Conservation (phyloP, 495 filamentous ascomycete genomes). For the Chaetomium tenue region DNA sequence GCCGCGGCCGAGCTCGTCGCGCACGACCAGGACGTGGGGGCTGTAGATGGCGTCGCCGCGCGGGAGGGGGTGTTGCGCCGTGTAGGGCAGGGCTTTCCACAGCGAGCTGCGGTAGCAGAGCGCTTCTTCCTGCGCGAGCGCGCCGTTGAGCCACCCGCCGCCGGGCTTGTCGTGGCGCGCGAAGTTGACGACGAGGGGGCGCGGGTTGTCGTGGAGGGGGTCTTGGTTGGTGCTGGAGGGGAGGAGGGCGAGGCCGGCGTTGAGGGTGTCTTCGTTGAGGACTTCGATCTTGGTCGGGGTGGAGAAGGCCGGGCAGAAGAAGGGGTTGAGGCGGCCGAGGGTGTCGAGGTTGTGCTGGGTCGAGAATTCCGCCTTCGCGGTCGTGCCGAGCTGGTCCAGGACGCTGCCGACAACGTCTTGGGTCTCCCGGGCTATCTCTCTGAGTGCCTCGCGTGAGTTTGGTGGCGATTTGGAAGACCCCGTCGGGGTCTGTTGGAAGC, state of each 20-base stretch:
- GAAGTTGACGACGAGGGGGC: constrained; percentile 52
- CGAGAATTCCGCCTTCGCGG: too few relatives aligned
- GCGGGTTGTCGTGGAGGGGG: background rate
- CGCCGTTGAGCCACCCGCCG: constrained; percentile 56
- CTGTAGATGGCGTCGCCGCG: constrained; percentile 52
- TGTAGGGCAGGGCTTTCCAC: constrained; percentile 44
- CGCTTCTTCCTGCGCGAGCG: constrained; percentile 61
- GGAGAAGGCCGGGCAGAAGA: background rate
- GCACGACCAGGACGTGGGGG: constrained; percentile 56
- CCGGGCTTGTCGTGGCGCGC: constrained; percentile 51
- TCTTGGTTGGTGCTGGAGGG: background rate
- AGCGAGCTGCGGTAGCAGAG: constrained; percentile 62
- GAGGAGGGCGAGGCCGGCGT: background rate
- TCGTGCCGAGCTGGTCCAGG: too few relatives aligned
- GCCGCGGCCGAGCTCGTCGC: constrained; percentile 39
- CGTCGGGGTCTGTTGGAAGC: too few relatives aligned
- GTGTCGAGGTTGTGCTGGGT: too few relatives aligned
- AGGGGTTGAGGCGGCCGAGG: background rate
- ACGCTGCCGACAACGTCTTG: too few relatives aligned
- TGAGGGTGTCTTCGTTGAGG: constrained; percentile 10
- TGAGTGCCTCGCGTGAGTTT: too few relatives aligned
- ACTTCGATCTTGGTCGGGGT: background rate
- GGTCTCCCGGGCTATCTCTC: too few relatives aligned
- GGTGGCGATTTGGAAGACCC: too few relatives aligned
- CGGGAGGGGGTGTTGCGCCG: constrained; percentile 50